Evolutionary conservation across 179 eudicot genomes (phyloP), one percentile per base, ranked within the genome.

Genomic region (Kewa caespitosa): DNA sequence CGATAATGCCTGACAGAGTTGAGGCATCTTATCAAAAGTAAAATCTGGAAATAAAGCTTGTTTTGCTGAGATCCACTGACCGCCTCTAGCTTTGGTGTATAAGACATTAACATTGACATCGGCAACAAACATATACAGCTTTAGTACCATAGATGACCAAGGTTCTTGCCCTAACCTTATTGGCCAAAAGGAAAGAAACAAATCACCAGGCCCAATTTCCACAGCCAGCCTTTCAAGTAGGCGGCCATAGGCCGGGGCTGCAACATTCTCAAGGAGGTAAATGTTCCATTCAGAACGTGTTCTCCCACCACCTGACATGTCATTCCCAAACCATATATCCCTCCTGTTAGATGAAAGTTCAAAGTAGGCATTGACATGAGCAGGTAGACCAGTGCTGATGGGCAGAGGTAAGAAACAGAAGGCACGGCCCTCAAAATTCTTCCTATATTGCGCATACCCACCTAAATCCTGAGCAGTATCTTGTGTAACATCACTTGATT

Each of bases 251-350:
- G 99, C 99, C 48, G 99, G 99, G 77, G 98, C 96, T 61, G 91
- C 91, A 85, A 94, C 93, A 81, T 88, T 91, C 87, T 94, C 96
- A 67, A 96, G 97, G 69, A 96, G 96, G 86, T 89, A 85, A 60
- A 88, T 83, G 84, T 96, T 96, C 99, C 99, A 96, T 70, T 96
- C 99, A 27, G 98, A 94, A 41, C 99, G 97, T 68, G 87, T 85
- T 80, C 92, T 96, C 70, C 99, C 99, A 74, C 98, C 98, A 69
- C 99, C 99, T 20, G 98, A 88, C 99, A 96, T 96, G 87, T 96
- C 99, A 86, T 87, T 91, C 52, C 99, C 99, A 75, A 96, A 94
- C 99, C 99, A 96, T 76, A 96, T 91, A 86, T 96, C 99, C 81
- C 99, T 94, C 71, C 99, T 87, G 79, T 96, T 96, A 78, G 99